Evolutionary conservation across 1,284 basidiomycete species (phyloP), one percentile per base, ranked within the genome.

Genomic region (Rhodotorula sp.): DNA sequence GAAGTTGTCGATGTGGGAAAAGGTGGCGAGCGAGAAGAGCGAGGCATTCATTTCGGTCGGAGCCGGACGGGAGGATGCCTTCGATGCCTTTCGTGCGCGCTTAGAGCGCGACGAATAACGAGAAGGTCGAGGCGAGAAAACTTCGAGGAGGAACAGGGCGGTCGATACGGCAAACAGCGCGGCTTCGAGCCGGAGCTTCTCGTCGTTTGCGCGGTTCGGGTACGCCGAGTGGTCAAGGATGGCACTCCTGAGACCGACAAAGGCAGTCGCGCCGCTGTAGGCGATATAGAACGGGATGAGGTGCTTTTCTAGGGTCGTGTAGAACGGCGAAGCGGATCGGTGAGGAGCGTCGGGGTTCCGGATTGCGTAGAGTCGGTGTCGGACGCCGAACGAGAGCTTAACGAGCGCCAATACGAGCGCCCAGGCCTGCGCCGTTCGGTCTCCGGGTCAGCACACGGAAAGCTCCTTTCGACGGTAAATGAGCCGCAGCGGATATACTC

Each of bases 1-100:
- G 58, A 75, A 73, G n/a, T 63, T 78, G 8, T 81, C 71, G 65
- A 84, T 77, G 77, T 80, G 83, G 7, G 75, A 78, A 71, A 82
- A 84, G 0, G 81, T 79, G 0, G 79, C 79, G 42, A 81, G 75
- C 1, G 80, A 78, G 63, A 81, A 79, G 15, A 81, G 76, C 6
- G 75, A 76, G 5, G 75, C 75, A 48, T 74, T 67, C 55, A 77
- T 46, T 57, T 78, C 77, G 1, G 71, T 73, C 14, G 76, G 63
- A 7, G 66, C 60, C 0, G 72, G 71, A 18, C 69, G 53, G 10
- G 62, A 26, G 30, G 51, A 24, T 20, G 42, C 49, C 24, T 61
- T 53, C 1, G 45, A 30, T 14, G 51, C 60, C 22, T 17, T 30
- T 51, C 3, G 62, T 3, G 29, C 48, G 24, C 29, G 49, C 7